phyloP scores from a whole-genome alignment of 257 asterid genomes.

The Primulina huaijiensis region DNA sequence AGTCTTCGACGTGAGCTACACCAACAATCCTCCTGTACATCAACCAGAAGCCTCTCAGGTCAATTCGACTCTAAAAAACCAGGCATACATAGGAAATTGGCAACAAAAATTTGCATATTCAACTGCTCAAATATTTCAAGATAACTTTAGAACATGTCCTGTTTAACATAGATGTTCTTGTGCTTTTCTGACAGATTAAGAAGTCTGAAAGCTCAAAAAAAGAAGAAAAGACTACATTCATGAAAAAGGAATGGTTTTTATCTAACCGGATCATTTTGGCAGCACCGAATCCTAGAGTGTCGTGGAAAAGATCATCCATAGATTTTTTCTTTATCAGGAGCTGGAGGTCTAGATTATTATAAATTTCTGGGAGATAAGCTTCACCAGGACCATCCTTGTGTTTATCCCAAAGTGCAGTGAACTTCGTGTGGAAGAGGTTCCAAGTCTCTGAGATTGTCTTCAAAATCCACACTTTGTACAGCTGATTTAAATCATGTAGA shows the following conservation, averaged over 20 bases:
- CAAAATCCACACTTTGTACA: conserved; percentile 76
- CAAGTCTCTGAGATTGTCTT: conserved; percentile 80
- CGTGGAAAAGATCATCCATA: conserved; percentile 77
- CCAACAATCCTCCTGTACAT: conserved; percentile 87
- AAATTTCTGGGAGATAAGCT: conserved; percentile 85
- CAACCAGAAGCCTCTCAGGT: conserved; percentile 15
- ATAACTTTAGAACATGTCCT: neutral
- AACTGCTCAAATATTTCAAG: neutral
- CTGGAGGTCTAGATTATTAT: conserved; percentile 63
- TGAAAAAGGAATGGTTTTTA: neutral
- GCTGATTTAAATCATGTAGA: conserved; percentile 35
- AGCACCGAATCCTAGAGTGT: conserved; percentile 87
- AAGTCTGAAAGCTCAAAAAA: neutral
- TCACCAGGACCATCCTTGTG: conserved; percentile 91
- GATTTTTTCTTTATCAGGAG: conserved; percentile 53
- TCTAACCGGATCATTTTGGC: conserved; percentile 94
- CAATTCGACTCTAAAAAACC: neutral
- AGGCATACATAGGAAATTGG: neutral
- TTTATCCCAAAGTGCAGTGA: conserved; percentile 82
- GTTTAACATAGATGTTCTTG: neutral
- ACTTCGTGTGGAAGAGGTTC: conserved; percentile 74
- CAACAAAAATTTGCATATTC: neutral
- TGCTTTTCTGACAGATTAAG: neutral
- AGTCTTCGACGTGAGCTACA: conserved; percentile 91
- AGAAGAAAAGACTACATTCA: neutral